These are phyloP conservation scores for Skeletonema grethae DNA, from an alignment of 108 stramenopile species.

Conservation along the genomic window DNA sequence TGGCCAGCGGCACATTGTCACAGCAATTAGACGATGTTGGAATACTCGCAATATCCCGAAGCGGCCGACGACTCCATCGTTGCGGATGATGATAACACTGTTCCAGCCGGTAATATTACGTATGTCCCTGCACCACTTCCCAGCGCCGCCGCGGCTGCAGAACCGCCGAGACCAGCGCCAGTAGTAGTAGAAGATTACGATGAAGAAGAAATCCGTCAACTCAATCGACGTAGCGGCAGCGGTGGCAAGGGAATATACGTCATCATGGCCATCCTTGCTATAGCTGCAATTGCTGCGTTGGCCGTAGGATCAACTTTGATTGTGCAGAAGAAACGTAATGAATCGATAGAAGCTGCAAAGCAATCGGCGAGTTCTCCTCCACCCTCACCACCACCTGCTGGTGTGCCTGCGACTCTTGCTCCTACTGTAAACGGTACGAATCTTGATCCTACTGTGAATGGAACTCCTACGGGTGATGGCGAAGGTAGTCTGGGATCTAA, in stretches of 20 bases:
- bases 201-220: not conserved
- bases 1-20: too few species aligned
- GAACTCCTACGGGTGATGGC: not conserved
- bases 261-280: not conserved
- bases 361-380: not conserved
- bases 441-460: not conserved
- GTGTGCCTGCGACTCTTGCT: not conserved
- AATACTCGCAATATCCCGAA: slow-evolving; percentile 1
- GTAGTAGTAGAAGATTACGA: too few species aligned
- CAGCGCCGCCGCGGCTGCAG: too few species aligned
- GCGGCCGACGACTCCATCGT: not conserved
- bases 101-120: too few species aligned
- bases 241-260: not conserved
- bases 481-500: not conserved
- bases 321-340: not conserved
- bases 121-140: too few species aligned
- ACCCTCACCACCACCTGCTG: not conserved
- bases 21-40: not conserved
- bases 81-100: not conserved
- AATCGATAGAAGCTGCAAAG: not conserved
- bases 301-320: not conserved
- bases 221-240: not conserved
- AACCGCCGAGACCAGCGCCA: too few species aligned
- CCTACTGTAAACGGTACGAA: not conserved
- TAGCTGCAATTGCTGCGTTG: not conserved